phyloP scores from a whole-genome alignment of 768 basidiomycete genomes.

The Kwoniella dejecticola region DNA sequence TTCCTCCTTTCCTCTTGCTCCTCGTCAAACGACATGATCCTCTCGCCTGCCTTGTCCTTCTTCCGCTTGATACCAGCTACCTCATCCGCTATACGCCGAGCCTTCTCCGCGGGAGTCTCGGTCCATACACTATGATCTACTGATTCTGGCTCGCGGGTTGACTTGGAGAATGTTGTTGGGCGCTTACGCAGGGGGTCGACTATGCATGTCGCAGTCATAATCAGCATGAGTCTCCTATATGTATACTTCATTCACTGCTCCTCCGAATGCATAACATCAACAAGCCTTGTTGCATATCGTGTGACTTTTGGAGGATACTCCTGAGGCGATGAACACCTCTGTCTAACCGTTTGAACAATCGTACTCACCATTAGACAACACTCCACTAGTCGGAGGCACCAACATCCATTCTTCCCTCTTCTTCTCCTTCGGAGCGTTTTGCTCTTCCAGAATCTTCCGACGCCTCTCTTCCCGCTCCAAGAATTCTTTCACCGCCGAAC shows the following conservation, averaged over 20 bases:
- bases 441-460: constrained; percentile 66
- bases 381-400: constrained; percentile 80
- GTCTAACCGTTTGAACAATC: neutral
- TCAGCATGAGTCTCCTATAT: neutral
- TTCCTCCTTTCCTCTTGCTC: constrained; percentile 56
- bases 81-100: constrained; percentile 89
- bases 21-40: constrained; percentile 20
- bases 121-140: constrained; percentile 83
- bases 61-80: constrained; percentile 81
- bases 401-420: constrained; percentile 98
- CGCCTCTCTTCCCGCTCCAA: constrained; percentile 79
- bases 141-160: constrained; percentile 23
- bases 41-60: constrained; percentile 60
- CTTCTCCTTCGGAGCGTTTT: constrained; percentile 57
- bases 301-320: neutral
- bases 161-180: constrained; percentile 40
- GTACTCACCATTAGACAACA: constrained; percentile 69
- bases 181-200: constrained; percentile 72
- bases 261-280: no score
- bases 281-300: no score
- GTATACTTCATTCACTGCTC: no score
- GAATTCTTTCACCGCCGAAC: constrained; percentile 74
- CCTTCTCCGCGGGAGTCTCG: constrained; percentile 90
- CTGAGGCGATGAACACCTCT: neutral
- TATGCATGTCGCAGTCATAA: constrained; percentile 48